A percentile compares a stretch with the other conserved stretches of the same genome.
Evolutionary conservation across 306 rosid species (phyloP).

Genomic region (Pyrus bretschneideri): DNA sequence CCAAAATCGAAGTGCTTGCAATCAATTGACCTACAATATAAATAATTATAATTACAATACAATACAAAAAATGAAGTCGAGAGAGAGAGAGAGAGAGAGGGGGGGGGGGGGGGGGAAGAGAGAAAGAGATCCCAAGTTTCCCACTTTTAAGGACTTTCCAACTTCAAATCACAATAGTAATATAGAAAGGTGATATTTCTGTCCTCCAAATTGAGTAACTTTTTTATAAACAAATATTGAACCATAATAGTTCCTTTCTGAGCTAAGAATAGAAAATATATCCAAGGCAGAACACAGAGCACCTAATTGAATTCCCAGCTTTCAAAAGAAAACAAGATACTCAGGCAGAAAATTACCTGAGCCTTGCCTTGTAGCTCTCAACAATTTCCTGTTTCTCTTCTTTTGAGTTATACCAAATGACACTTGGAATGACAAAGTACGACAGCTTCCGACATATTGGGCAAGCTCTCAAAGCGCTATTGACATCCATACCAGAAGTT

Average conservation of each 20-base stretch:
- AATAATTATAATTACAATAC: neutral
- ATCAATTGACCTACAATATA: constrained; percentile 69
- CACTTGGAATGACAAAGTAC: constrained; percentile 91
- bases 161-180: neutral
- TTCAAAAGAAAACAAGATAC: neutral
- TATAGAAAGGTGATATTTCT: neutral
- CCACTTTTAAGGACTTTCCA: neutral
- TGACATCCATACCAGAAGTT: constrained; percentile 81
- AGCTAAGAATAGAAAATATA: neutral
- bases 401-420: constrained; percentile 77
- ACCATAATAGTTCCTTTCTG: neutral
- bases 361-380: constrained; percentile 86
- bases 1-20: constrained; percentile 99
- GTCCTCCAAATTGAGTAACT: neutral
- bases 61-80: neutral
- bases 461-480: constrained; percentile 83
- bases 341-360: constrained; percentile 43
- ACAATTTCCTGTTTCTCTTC: constrained; percentile 85
- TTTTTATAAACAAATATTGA: neutral
- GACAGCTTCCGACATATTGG: constrained; percentile 95
- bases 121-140: too few relatives aligned
- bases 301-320: neutral
- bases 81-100: too few relatives aligned
- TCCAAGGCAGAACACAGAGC: neutral
- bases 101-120: neutral